These are phyloP conservation scores for Shiraia sp. DNA, from an alignment of 2,329 filamentous ascomycete species.

Conservation along the genomic window DNA sequence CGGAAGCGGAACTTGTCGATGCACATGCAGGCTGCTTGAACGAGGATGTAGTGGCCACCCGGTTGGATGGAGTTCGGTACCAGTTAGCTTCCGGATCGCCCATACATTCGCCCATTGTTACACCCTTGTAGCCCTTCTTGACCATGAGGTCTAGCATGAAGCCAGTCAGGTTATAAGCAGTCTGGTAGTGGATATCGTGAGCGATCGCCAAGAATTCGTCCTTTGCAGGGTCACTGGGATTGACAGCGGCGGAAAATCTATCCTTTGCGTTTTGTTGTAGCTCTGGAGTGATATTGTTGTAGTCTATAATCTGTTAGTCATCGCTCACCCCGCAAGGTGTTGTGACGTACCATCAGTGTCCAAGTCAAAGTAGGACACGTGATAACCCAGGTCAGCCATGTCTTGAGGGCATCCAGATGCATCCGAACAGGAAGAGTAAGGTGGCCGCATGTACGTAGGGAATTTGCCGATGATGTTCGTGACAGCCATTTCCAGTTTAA, in stretches of 20 bases:
- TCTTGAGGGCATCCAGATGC: constrained; percentile 43
- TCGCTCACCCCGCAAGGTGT: neutral
- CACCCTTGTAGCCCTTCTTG: constrained; percentile 46
- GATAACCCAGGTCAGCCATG: constrained; percentile 56
- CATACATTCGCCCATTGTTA: constrained; percentile 53
- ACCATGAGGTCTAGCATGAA: constrained; percentile 47
- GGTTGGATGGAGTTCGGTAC: constrained; percentile 44
- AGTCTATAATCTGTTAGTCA: constrained; percentile 20
- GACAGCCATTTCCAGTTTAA: constrained; percentile 59
- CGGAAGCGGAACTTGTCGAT: constrained; percentile 2
- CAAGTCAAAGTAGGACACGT: constrained; percentile 63
- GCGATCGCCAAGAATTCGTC: constrained; percentile 57
- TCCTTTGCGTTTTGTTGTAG: constrained; percentile 41
- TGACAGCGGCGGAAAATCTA: constrained; percentile 48
- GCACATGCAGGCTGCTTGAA: constrained; percentile 15
- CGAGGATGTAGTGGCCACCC: constrained; percentile 13
- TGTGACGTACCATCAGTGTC: constrained; percentile 52
- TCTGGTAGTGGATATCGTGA: constrained; percentile 53
- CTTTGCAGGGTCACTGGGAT: constrained; percentile 20
- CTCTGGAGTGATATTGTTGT: constrained; percentile 35
- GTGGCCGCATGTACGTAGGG: constrained; percentile 58
- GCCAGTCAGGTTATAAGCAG: constrained; percentile 47
- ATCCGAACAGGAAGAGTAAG: constrained; percentile 50
- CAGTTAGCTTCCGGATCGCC: constrained; percentile 50
- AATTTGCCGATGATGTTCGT: constrained; percentile 58